Conservation (phyloP, 352 stramenopile species). For the Phytophthora podocarpi region DNA sequence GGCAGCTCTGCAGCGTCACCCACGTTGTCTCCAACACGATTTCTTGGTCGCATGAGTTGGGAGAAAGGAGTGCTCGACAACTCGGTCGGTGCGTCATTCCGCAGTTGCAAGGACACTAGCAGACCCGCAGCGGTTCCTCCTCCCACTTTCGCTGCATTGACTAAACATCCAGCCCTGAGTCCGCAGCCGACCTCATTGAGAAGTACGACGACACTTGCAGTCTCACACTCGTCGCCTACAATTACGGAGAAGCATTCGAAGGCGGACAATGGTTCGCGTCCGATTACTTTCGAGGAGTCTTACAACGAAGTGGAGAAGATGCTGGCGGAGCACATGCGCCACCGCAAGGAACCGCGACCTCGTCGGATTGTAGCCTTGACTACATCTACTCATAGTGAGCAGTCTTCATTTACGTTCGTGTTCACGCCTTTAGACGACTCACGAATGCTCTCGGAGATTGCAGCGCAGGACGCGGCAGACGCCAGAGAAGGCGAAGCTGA, state of each 20-base stretch:
- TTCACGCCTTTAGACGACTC: slow-evolving; percentile 51
- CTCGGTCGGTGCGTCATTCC: neutral
- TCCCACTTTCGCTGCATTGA: neutral
- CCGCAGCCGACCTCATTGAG: neutral
- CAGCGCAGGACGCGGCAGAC: slow-evolving; percentile 20
- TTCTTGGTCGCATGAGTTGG: slow-evolving; percentile 63
- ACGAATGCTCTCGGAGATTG: slow-evolving; percentile 37
- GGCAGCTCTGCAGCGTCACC: neutral
- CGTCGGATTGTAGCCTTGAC: slow-evolving; percentile 25
- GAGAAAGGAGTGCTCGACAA: slow-evolving; percentile 54
- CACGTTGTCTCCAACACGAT: slow-evolving; percentile 26
- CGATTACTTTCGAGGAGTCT: slow-evolving; percentile 45
- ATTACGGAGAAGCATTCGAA: slow-evolving; percentile 1
- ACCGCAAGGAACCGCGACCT: slow-evolving; percentile 17
- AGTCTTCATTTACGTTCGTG: slow-evolving; percentile 31
- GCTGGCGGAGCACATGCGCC: slow-evolving; percentile 43
- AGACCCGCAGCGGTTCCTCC: neutral
- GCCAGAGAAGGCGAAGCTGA: slow-evolving; percentile 24
- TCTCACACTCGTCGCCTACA: neutral
- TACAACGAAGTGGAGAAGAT: slow-evolving; percentile 60
- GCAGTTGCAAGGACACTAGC: slow-evolving; percentile 7
- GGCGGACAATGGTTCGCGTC: neutral
- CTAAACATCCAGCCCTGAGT: neutral
- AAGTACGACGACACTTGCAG: neutral
- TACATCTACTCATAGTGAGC: slow-evolving; percentile 6